These are phyloP conservation scores for Karstenula rhodostoma DNA, from an alignment of 2,329 filamentous ascomycete genomes.

Conservation along the genomic window DNA sequence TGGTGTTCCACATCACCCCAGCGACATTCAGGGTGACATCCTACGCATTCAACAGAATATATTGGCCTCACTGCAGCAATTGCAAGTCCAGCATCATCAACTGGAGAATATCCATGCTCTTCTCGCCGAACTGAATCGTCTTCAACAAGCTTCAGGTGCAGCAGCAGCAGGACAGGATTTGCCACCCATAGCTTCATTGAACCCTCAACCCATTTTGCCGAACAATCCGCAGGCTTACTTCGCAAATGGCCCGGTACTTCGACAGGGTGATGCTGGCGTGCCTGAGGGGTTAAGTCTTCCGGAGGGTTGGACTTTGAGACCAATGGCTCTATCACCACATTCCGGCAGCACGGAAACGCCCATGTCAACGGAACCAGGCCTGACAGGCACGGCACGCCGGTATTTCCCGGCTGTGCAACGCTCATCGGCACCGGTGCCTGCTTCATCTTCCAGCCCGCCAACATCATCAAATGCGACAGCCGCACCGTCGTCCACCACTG, in stretches of 20 bases:
- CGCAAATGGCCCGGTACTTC: slow-evolving; percentile 39
- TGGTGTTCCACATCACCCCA: slow-evolving; percentile 37
- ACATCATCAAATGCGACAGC: slow-evolving; percentile 13
- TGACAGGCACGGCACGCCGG: slow-evolving; percentile 11
- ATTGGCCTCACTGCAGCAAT: slow-evolving; percentile 44
- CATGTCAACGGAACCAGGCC: slow-evolving; percentile 13
- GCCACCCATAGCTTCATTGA: slow-evolving; percentile 34
- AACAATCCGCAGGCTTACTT: slow-evolving; percentile 44
- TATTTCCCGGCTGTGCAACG: slow-evolving; percentile 12
- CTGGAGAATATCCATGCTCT: slow-evolving; percentile 44
- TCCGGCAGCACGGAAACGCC: slow-evolving; percentile 13
- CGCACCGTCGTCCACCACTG: slow-evolving; percentile 32
- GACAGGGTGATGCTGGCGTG: slow-evolving; percentile 45
- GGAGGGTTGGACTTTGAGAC: slow-evolving; percentile 48
- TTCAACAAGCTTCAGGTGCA: slow-evolving; percentile 41
- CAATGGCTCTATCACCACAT: slow-evolving; percentile 38
- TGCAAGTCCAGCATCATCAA: slow-evolving; percentile 45
- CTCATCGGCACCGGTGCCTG: slow-evolving; percentile 9
- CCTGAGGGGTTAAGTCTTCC: slow-evolving; percentile 48
- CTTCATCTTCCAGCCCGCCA: slow-evolving; percentile 19
- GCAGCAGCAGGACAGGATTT: slow-evolving; percentile 37
- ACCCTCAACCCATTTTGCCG: slow-evolving; percentile 25
- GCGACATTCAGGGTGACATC: slow-evolving; percentile 47
- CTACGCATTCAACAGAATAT: slow-evolving; percentile 49
- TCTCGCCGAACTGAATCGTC: slow-evolving; percentile 41